Evolutionary conservation across 495 filamentous ascomycete species (phyloP), one percentile per base, ranked within the genome.

Genomic region (Podospora pseudoanserina): DNA sequence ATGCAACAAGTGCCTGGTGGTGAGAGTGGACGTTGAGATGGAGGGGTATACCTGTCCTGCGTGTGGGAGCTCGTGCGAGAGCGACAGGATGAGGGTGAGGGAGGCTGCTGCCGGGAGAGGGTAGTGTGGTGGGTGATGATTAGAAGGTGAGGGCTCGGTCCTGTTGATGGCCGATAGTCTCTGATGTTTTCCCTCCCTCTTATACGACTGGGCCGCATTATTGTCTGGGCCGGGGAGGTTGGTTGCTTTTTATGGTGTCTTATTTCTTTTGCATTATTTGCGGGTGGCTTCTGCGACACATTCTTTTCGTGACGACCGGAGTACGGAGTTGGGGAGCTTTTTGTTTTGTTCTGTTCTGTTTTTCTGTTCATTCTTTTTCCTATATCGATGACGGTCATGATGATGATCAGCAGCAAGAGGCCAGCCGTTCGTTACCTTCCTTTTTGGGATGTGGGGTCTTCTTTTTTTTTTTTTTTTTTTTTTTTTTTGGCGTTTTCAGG

Each of bases 41-140:
- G 44, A 77, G 19, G 79, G 78, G 11, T 86, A 74, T 69, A 67
- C 74, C 3, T 86, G 84, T 68, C 59, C 72, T 6, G 65, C 67
- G 5, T 86, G 84, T 72, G 79, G 77, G 18, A 74, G 55, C 13
- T 56, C 64, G 23, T 85, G 82, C 70, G 80, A 82, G 67, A 27
- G 56, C 2, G 79, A 80, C 28, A 65, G 80, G 19, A 72, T 71
- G 58, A 74, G 72, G n/a, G 57, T 64, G 3, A 56, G 73, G 28
- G 34, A n/a, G 6, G 15, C 39, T 49, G 39, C 15, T 13, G 13
- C 15, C 13, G 13, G 39, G 39, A 16, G 13, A 16, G 39, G 39
- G 39, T 49, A 49, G 7, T 3, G 9, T 49, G 7, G 1, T 49
- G 9, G 39, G 39, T 49, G 6, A 49, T 13, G 39, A 6, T 49